These are phyloP conservation scores for Daedalea quercina DNA, from an alignment of 768 basidiomycete genomes.

Conservation along the genomic window DNA sequence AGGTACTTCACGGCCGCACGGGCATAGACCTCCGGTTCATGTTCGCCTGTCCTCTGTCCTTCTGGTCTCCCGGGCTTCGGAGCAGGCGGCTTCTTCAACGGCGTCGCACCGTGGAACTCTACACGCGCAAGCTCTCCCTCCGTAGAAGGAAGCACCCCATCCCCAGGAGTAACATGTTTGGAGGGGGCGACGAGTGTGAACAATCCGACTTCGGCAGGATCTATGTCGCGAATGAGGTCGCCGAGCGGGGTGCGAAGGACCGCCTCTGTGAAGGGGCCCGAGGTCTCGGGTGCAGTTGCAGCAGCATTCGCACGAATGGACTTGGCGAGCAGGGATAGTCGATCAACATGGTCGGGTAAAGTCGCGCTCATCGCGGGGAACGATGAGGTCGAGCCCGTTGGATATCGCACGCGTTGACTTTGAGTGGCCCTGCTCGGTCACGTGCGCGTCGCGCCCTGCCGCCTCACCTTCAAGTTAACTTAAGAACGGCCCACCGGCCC, in stretches of 20 bases:
- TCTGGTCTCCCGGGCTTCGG: slow-evolving; percentile 28
- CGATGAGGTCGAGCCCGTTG: background rate
- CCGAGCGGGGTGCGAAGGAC: slow-evolving; percentile 57
- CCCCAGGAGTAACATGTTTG: slow-evolving; percentile 18
- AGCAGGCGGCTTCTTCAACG: slow-evolving; percentile 44
- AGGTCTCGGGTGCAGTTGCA: slow-evolving; percentile 13
- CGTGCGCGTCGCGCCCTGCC: background rate
- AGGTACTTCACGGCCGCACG: slow-evolving; percentile 72
- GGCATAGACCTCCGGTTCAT: slow-evolving; percentile 71
- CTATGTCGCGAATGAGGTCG: slow-evolving; percentile 76
- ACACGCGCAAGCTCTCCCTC: slow-evolving; percentile 49
- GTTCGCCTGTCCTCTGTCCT: slow-evolving; percentile 33
- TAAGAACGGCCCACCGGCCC: no score
- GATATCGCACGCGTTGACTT: background rate
- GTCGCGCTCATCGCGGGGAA: slow-evolving; percentile 1
- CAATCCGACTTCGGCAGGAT: slow-evolving; percentile 71
- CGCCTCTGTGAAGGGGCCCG: slow-evolving; percentile 54
- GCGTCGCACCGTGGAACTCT: slow-evolving; percentile 66
- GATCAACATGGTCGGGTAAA: slow-evolving; percentile 64
- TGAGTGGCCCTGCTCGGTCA: background rate
- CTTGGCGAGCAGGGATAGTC: slow-evolving; percentile 45
- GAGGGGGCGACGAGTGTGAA: slow-evolving; percentile 48
- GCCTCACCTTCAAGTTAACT: background rate
- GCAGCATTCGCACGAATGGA: slow-evolving; percentile 34
- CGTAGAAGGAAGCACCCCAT: slow-evolving; percentile 23